Evolutionary conservation across 2,329 filamentous ascomycete genomes (phyloP).

Genomic region (Metarhizium sp.): DNA sequence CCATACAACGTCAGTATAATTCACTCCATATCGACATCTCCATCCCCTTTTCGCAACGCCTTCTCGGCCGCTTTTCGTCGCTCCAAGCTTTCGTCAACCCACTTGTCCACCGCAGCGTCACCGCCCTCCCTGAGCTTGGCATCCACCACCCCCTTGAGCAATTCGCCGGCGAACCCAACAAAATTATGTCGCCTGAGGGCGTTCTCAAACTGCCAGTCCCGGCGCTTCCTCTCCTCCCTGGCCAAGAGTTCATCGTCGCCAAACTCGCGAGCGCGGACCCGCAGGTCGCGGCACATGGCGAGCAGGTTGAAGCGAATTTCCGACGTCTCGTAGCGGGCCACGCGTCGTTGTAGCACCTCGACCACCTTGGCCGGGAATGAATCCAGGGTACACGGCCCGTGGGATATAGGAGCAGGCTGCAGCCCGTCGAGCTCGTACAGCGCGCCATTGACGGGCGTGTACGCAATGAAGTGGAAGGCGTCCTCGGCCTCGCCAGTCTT

Average conservation of each 20-base stretch:
- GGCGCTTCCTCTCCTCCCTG: conserved; percentile 73
- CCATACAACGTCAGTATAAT: neutral
- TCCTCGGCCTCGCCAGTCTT: conserved; percentile 62
- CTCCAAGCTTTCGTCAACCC: conserved; percentile 60
- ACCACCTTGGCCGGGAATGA: conserved; percentile 76
- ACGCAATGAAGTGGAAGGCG: conserved; percentile 96
- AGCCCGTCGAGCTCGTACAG: conserved; percentile 95
- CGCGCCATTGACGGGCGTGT: conserved; percentile 67
- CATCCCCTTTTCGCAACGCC: conserved; percentile 21
- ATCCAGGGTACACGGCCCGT: conserved; percentile 62
- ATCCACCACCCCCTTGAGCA: conserved; percentile 77
- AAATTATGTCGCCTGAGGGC: conserved; percentile 88
- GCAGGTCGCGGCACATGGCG: conserved; percentile 79
- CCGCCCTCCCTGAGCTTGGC: conserved; percentile 60
- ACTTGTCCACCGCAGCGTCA: conserved; percentile 56
- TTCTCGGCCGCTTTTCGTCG: conserved; percentile 37
- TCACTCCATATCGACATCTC: conserved; percentile 32
- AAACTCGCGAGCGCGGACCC: conserved; percentile 66
- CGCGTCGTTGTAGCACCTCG: conserved; percentile 73
- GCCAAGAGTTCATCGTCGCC: conserved; percentile 73
- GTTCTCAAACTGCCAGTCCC: conserved; percentile 92
- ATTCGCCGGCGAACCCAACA: conserved; percentile 85
- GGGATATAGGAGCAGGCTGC: conserved; percentile 83
- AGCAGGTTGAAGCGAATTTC: conserved; percentile 96
- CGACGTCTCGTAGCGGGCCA: conserved; percentile 71